A percentile compares a stretch with the other conserved stretches of the same genome.
phyloP scores from a whole-genome alignment of 2,329 filamentous ascomycete genomes.

The Fusarium duplospermum region DNA sequence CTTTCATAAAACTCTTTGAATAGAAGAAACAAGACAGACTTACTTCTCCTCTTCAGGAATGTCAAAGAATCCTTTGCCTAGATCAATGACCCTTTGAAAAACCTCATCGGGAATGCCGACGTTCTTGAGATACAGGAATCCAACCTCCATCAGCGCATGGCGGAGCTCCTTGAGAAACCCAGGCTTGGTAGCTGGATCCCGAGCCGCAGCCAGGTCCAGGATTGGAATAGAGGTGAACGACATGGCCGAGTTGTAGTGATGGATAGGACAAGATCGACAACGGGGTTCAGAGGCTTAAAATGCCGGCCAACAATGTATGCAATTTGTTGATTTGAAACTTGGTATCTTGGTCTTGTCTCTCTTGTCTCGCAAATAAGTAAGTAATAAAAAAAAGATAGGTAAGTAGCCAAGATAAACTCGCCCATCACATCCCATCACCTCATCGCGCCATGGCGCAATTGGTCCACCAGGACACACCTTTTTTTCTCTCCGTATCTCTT shows the following conservation, averaged over 20 bases:
- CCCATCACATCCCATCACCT: slow-evolving; percentile 40
- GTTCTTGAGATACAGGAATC: slow-evolving; percentile 87
- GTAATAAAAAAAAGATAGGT: slow-evolving; percentile 1
- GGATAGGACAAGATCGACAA: background rate
- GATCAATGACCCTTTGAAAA: slow-evolving; percentile 71
- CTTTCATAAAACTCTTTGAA: background rate
- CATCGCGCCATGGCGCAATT: slow-evolving; percentile 51
- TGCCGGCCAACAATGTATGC: background rate
- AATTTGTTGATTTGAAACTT: slow-evolving; percentile 34
- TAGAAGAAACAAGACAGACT: slow-evolving; percentile 30
- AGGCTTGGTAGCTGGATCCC: slow-evolving; percentile 74
- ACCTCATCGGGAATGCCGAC: slow-evolving; percentile 76
- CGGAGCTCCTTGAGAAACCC: slow-evolving; percentile 78
- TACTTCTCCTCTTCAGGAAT: slow-evolving; percentile 81
- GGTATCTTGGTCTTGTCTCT: slow-evolving; percentile 32
- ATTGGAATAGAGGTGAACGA: slow-evolving; percentile 83
- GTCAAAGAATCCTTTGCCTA: slow-evolving; percentile 81
- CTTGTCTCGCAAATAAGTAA: slow-evolving; percentile 15
- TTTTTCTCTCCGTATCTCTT: slow-evolving; percentile 16
- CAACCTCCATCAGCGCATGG: slow-evolving; percentile 84
- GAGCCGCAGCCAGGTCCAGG: slow-evolving; percentile 77
- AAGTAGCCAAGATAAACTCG: slow-evolving; percentile 19
- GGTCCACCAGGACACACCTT: slow-evolving; percentile 40
- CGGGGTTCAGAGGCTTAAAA: background rate
- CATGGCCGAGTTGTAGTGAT: slow-evolving; percentile 54